Evolutionary conservation across 148 eudicot genomes (phyloP), one percentile per base, ranked within the genome.

Genomic region (Agrostemma githago): DNA sequence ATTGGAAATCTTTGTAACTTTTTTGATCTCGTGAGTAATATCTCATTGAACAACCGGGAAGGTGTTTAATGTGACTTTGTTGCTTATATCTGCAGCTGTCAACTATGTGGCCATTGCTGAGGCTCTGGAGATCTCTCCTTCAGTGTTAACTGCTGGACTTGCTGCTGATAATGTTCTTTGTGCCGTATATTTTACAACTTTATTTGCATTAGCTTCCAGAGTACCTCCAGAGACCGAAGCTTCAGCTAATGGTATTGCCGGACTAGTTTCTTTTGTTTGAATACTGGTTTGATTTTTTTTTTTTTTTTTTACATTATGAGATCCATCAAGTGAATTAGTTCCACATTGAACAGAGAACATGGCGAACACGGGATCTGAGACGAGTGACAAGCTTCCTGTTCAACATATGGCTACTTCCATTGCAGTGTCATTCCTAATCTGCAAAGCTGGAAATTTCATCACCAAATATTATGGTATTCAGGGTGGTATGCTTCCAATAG

Each of bases 81-180:
- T 75, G 71, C 68, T 19, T 46, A 65, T 80, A 79, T 48, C 8
- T 86, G 86, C 80, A 94, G 98, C 98, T 79, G 89, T 94, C 79
- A 94, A 94, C 78, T 94, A 88, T 71, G 89, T 94, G 71, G 97
- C 98, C 56, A 85, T 94, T 70, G 76, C 98, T 15, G 86, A 94
- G 75, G 92, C 93, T 62, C 87, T 94, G 39, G 83, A 82, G 56
- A 84, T 88, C 63, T 89, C 98, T 75, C 88, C 97, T 16, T 94
- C 98, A 59, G 97, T 94, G 78, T 78, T 88, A 65, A 87, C 98
- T 61, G 95, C 98, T 60, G 98, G 98, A 56, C 87, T 94, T 68
- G 98, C 98, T 42, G 98, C 93, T n/a, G 98, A 91, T 82, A 93
- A 93, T 83, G 92, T 93, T 62, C 85, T 93, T 60, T 91, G 95